A percentile compares a stretch with the other conserved stretches of the same genome.
These are phyloP conservation scores for Blastobotrys parvus DNA, from an alignment of 805 yeast species.

Conservation along the genomic window DNA sequence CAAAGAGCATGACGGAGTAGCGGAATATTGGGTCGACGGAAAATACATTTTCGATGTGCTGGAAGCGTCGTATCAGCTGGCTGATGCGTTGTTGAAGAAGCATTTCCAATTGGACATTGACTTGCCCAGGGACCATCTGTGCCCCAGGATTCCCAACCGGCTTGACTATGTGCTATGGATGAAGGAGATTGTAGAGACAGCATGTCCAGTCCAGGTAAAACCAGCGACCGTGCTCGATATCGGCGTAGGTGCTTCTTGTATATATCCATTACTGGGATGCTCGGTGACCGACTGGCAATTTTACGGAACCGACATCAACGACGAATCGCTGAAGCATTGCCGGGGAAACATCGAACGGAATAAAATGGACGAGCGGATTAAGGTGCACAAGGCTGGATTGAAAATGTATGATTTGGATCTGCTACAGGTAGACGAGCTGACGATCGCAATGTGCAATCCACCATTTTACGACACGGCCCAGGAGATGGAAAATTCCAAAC, in stretches of 20 bases:
- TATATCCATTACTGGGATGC: slow-evolving; percentile 37
- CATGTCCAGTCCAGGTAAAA: neutral
- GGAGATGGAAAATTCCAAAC: slow-evolving; percentile 26
- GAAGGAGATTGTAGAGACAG: slow-evolving; percentile 19
- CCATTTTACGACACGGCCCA: slow-evolving; percentile 37
- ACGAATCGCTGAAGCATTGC: slow-evolving; percentile 28
- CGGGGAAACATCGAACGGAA: slow-evolving; percentile 25
- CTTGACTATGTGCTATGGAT: slow-evolving; percentile 25
- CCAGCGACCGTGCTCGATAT: slow-evolving; percentile 33
- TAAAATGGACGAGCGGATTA: slow-evolving; percentile 9
- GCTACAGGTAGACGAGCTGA: slow-evolving; percentile 1
- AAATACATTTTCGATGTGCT: slow-evolving; percentile 8
- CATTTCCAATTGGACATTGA: slow-evolving; percentile 11
- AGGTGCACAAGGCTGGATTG: neutral
- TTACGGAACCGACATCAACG: slow-evolving; percentile 38
- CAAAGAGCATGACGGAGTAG: neutral
- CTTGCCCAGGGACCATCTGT: slow-evolving; percentile 9
- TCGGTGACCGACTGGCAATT: slow-evolving; percentile 15
- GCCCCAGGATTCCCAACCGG: slow-evolving; percentile 22
- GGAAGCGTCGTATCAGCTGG: slow-evolving; percentile 9
- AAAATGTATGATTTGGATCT: neutral
- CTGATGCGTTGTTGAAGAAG: slow-evolving; percentile 9
- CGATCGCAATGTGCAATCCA: slow-evolving; percentile 43
- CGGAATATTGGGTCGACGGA: neutral
- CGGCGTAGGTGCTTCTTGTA: slow-evolving; percentile 43